Evolutionary conservation across 495 filamentous ascomycete species (phyloP).

Genomic region (Tuber borchii): DNA sequence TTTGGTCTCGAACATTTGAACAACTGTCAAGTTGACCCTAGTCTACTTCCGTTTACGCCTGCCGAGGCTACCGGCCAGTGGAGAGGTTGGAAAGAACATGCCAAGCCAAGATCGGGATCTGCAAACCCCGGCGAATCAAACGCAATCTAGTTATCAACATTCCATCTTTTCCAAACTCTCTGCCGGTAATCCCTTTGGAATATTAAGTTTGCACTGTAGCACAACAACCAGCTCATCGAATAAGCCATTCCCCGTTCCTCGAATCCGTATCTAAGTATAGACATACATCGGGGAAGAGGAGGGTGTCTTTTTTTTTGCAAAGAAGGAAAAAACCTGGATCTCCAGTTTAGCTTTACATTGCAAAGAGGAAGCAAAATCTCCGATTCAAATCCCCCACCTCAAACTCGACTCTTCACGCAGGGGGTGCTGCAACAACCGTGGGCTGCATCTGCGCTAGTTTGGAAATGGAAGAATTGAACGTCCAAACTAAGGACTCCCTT

Average conservation of each 20-base stretch:
- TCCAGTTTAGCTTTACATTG: neutral
- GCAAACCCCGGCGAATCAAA: neutral
- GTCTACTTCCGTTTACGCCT: neutral
- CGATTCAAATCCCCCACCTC: neutral
- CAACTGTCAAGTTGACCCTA: slow-evolving; percentile 1
- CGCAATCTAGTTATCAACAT: neutral
- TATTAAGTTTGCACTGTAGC: neutral
- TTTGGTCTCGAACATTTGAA: slow-evolving; percentile 5
- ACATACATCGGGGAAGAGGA: neutral
- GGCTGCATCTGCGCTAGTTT: neutral
- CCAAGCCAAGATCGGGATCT: neutral
- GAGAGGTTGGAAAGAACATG: neutral
- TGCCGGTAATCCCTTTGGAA: neutral
- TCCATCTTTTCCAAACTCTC: neutral
- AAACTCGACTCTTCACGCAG: slow-evolving; percentile 5
- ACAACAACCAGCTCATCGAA: neutral
- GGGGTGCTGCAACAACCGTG: neutral
- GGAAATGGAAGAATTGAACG: slow-evolving; percentile 1
- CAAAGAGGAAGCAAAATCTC: neutral
- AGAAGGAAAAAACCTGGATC: neutral
- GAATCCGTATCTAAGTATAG: neutral
- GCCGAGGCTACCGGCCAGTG: neutral
- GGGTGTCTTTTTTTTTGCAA: neutral
- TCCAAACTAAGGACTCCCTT: neutral
- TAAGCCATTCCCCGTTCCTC: neutral